Percentiles rank a stretch among this genome's conserved stretches.
Evolutionary conservation across 805 yeast genomes (phyloP).

Genomic region (Metschnikowia gelsemii): DNA sequence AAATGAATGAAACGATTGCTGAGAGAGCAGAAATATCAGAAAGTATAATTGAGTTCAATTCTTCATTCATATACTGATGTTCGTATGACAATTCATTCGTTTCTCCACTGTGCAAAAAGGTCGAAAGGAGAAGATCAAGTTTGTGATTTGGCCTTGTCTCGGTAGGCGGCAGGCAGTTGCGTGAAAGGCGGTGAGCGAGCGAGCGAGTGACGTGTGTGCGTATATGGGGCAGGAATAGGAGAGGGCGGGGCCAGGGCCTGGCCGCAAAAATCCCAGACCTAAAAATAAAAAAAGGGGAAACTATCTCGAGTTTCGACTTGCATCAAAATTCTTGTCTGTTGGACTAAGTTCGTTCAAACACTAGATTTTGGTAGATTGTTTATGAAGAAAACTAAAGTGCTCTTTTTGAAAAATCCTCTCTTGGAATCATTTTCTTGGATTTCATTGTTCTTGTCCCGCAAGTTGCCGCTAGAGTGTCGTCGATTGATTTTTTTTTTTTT

Average conservation of each 20-base stretch:
- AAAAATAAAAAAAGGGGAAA: neutral
- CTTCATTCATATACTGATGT: neutral
- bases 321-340: too few species aligned
- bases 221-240: slow-evolving; percentile 13
- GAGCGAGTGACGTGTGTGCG: slow-evolving; percentile 10
- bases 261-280: slow-evolving; percentile 2
- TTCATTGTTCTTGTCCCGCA: too few species aligned
- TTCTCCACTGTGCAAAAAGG: slow-evolving; percentile 1
- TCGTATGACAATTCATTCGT: neutral
- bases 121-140: slow-evolving; percentile 1
- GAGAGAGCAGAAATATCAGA: neutral
- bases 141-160: slow-evolving; percentile 3
- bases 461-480: too few species aligned
- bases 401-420: too few species aligned
- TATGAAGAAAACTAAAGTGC: too few species aligned
- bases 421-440: too few species aligned
- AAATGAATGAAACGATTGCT: neutral
- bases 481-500: too few species aligned
- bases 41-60: neutral
- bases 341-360: too few species aligned
- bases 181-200: slow-evolving; percentile 10
- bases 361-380: too few species aligned
- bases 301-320: too few species aligned
- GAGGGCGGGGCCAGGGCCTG: slow-evolving; percentile 12
- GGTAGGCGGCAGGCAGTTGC: slow-evolving; percentile 9